These are phyloP conservation scores for Colletotrichum gloeosporioides DNA, from an alignment of 2,329 filamentous ascomycete genomes.

Conservation along the genomic window DNA sequence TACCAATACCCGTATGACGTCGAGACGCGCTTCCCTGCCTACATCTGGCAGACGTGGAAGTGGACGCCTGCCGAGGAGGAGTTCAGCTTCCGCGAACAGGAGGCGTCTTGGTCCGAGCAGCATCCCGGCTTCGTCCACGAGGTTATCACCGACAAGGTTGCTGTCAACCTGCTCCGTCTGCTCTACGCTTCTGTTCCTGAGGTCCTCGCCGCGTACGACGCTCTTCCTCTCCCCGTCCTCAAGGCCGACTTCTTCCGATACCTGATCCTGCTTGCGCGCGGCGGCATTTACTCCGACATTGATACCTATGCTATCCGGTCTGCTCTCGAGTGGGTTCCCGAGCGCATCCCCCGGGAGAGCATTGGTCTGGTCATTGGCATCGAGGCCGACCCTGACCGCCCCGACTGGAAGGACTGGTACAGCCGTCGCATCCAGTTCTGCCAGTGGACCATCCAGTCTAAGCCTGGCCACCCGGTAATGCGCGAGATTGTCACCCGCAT, in stretches of 20 bases:
- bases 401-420: constrained; percentile 96
- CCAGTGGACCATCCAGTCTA: constrained; percentile 98
- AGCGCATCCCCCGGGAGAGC: constrained; percentile 74
- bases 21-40: constrained; percentile 88
- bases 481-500: constrained; percentile 87
- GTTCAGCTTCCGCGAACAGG: constrained; percentile 82
- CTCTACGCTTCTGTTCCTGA: constrained; percentile 86
- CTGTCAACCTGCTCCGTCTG: constrained; percentile 80
- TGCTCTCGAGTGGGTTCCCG: constrained; percentile 86
- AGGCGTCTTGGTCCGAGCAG: constrained; percentile 86
- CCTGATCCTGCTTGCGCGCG: constrained; percentile 67
- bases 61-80: constrained; percentile 77
- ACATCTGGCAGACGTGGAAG: constrained; percentile 99
- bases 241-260: constrained; percentile 84
- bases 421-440: constrained; percentile 96
- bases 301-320: constrained; percentile 87
- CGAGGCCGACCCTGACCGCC: constrained; percentile 91
- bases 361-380: constrained; percentile 93
- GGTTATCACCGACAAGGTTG: constrained; percentile 91
- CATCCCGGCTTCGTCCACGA: constrained; percentile 96
- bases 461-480: constrained; percentile 91
- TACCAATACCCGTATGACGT: constrained; percentile 96
- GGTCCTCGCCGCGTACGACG: constrained; percentile 76
- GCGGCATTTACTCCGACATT: constrained; percentile 84
- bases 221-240: constrained; percentile 75